These are phyloP conservation scores for Nannochloris sp. DNA, from an alignment of 139 green algal species.

Conservation along the genomic window DNA sequence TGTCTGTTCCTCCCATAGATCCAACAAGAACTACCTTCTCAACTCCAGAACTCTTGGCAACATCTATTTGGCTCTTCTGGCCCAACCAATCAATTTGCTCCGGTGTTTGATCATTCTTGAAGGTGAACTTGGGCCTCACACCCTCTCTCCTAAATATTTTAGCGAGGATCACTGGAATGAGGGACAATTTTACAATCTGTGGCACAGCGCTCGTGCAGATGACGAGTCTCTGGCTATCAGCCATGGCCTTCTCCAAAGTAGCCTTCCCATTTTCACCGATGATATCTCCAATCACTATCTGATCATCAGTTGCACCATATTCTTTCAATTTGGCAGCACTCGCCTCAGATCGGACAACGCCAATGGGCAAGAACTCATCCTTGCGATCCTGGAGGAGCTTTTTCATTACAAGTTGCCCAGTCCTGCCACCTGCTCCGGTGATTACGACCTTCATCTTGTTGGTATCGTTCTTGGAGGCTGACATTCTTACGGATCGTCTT, in stretches of 20 bases:
- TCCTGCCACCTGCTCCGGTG: conserved; percentile 62
- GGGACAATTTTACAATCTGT: conserved; percentile 29
- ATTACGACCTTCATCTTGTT: conserved; percentile 46
- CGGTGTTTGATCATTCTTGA: conserved; percentile 43
- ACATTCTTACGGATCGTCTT: neutral
- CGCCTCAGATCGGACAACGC: conserved; percentile 44
- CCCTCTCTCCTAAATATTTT: conserved; percentile 13
- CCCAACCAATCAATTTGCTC: conserved; percentile 79
- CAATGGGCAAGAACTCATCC: conserved; percentile 27
- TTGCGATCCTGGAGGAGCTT: conserved; percentile 38
- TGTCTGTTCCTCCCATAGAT: conserved; percentile 64
- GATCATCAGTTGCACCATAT: conserved; percentile 10
- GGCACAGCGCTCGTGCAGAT: conserved; percentile 32
- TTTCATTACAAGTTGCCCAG: conserved; percentile 52
- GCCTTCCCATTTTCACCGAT: conserved; percentile 10
- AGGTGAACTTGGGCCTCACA: conserved; percentile 43
- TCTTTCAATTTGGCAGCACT: conserved; percentile 14
- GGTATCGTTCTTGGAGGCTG: neutral
- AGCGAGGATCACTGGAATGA: conserved; percentile 16
- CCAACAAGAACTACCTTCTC: conserved; percentile 44
- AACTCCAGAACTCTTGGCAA: conserved; percentile 54
- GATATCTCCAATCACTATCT: conserved; percentile 36
- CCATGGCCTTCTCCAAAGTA: conserved; percentile 17
- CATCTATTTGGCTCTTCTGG: conserved; percentile 74
- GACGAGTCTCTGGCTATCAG: conserved; percentile 23